A percentile compares a stretch with the other conserved stretches of the same genome.
Conservation (phyloP, 441 rosid species). For the Populus tomentosa region DNA sequence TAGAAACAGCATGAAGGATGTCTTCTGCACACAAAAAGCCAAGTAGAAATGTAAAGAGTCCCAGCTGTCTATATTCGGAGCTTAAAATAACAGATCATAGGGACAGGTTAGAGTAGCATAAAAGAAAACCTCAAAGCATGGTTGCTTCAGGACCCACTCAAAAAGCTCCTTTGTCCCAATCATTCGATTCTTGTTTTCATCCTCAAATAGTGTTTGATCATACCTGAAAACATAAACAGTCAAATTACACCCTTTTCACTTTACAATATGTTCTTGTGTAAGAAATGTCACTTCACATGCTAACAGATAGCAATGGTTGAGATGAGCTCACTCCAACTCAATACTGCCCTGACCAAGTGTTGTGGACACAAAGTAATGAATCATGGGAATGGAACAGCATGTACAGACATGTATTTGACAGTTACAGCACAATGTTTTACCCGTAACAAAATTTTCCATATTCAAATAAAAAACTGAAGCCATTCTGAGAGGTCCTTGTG, state of each 20-base stretch:
- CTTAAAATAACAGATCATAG: neutral
- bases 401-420: neutral
- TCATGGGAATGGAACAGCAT: neutral
- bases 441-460: neutral
- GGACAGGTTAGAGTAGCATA: neutral
- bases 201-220: slow-evolving; percentile 91
- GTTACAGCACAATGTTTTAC: neutral
- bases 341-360: neutral
- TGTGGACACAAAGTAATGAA: neutral
- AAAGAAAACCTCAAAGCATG: slow-evolving; percentile 83
- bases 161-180: slow-evolving; percentile 92
- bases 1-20: slow-evolving; percentile 93
- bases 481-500: neutral
- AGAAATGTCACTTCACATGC: neutral
- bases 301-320: neutral
- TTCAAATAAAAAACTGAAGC: neutral
- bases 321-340: neutral
- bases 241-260: neutral
- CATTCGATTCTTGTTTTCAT: slow-evolving; percentile 86
- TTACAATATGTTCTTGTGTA: neutral
- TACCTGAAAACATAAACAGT: slow-evolving; percentile 45
- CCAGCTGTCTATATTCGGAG: neutral
- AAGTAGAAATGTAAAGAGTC: neutral
- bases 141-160: slow-evolving; percentile 97
- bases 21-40: slow-evolving; percentile 59